Evolutionary conservation across 1,284 basidiomycete species (phyloP), one percentile per base, ranked within the genome.

Genomic region (Takashimella koratensis): DNA sequence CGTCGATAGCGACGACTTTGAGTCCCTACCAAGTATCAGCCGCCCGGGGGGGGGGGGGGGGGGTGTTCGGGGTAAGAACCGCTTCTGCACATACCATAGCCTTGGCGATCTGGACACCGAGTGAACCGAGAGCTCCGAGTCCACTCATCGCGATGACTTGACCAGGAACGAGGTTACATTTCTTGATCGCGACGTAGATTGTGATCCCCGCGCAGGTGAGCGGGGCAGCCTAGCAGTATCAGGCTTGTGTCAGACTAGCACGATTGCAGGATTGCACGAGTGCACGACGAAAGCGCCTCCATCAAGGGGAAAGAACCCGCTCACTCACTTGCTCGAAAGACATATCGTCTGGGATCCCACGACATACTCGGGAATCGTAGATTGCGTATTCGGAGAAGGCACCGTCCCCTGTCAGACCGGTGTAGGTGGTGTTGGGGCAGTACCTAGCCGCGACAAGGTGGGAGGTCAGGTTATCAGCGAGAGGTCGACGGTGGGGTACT

Each of bases 61-160:
- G n/a, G n/a, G n/a, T n/a, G n/a, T n/a, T n/a, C n/a, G n/a, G n/a
- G n/a, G n/a, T n/a, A n/a, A n/a, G n/a, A n/a, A n/a, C n/a, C n/a
- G n/a, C n/a, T n/a, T n/a, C n/a, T n/a, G 6, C 22, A 50, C 64
- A 42, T 30, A 67, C 66, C 56, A 63, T 47, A 10, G 62, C 66
- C 42, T 65, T 67, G 16, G 60, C 64, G 49, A 67, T 60, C 39
- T 67, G 66, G 20, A 62, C 60, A 13, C 66, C 66, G 5, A 67
- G 49, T 40, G 55, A 53, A 1, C 66, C 66, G 5, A 67, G 45
- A 2, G 64, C 62, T 4, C 66, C 66, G 8, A 67, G 26, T 0
- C 66, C 66, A 30, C 58, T 63, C 40, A 67, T 65, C 3, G 57
- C 65, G n/a, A 67, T 44, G 22, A 66, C 53, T 8, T 58, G 50